Base-by-base conservation (phyloP, 495 filamentous ascomycete genomes). In the Penicillium waksmanii region DNA sequence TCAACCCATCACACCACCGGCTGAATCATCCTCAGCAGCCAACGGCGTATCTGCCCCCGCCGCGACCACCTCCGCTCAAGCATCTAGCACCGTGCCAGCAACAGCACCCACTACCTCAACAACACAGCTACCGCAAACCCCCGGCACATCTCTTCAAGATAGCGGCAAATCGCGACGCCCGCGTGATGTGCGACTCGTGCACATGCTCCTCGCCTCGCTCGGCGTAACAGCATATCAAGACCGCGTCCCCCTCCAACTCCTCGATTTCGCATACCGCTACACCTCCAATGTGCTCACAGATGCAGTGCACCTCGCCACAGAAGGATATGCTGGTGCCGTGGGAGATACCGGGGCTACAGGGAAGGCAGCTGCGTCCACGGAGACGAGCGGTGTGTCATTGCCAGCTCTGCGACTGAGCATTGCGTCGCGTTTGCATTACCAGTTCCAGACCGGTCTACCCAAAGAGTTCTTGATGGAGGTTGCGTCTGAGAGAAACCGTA, bases 241-340 rank as follows among this genome's bases (percentile, higher is more conserved):
- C 67, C 92, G 95, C 58, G 93, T 98, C 2, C 94, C 95, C 0
- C 84, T 97, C 3, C 90, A 96, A 63, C 89, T 98, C 42, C 86
- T 98, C 70, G 95, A 98, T 74, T 97, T 98, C 72, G 93, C 95
- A 18, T 98, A 98, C 84, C 90, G 94, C 46, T 89, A 87, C 74
- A 85, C 84, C 6, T 78, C 79, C 38, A 75, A 75, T 42, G 74
- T 80, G 0, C 73, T 80, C 13, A 79, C 82, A 58, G 79, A 82
- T 54, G 70, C 80, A 13, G 71, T 84, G 55, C 79, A 85, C 52
- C 77, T 85, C 50, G 74, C 80, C 23, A 75, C 80, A 23, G 81
- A 84, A 70, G 80, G 81, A 5, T 84, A 84, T 46, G 79, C 77
- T 17, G 75, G 71, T 8, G 66, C 70, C 12, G 70, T 65, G 49